These are phyloP conservation scores for Rubia tinctorum DNA, from an alignment of 305 asterid species.

Conservation along the genomic window DNA sequence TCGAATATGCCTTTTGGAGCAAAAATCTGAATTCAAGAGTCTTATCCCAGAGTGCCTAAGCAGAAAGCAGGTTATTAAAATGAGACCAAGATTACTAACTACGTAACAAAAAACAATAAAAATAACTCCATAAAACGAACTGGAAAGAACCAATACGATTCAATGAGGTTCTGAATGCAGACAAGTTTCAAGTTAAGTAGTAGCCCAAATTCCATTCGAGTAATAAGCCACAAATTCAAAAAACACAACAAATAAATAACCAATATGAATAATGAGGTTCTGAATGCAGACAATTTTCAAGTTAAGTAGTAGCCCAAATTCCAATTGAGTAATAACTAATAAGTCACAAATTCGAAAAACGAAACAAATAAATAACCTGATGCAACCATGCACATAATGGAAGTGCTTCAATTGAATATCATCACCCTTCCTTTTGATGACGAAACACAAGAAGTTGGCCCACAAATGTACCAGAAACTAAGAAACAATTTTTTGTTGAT, in stretches of 20 bases:
- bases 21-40: slow-evolving; percentile 84
- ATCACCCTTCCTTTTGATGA: not conserved
- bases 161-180: not conserved
- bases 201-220: not conserved
- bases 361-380: not conserved
- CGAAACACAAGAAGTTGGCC: not conserved
- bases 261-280: not conserved
- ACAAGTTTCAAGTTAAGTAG: not conserved
- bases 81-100: not conserved
- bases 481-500: not conserved
- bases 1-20: slow-evolving; percentile 82
- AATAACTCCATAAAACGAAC: not conserved
- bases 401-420: not conserved
- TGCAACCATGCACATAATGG: not conserved
- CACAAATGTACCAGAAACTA: not conserved
- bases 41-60: slow-evolving; percentile 95
- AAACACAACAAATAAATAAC: not conserved
- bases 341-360: not conserved
- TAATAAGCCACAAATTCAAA: not conserved
- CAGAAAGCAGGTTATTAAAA: slow-evolving; percentile 11
- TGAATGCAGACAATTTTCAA: not conserved
- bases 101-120: not conserved
- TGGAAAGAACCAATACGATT: not conserved
- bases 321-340: not conserved
- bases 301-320: not conserved